Evolutionary conservation across 1,284 basidiomycete species (phyloP).

Genomic region (Gymnopus androsaceus): DNA sequence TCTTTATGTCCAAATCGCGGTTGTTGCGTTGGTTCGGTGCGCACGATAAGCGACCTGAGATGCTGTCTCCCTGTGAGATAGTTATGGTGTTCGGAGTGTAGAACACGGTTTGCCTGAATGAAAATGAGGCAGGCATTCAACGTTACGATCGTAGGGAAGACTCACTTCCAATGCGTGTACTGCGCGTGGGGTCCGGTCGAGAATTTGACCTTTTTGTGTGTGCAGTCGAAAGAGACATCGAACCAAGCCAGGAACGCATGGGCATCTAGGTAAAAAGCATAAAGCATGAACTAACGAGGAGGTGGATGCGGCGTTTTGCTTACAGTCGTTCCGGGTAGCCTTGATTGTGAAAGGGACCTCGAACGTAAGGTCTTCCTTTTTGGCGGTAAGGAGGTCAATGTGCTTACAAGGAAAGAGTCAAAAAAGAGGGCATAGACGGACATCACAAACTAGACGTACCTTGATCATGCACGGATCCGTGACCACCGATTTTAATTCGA

Average conservation of each 20-base stretch:
- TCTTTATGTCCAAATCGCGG: conserved; percentile 88
- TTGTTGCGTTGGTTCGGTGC: conserved; percentile 89
- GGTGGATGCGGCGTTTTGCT: conserved; percentile 30
- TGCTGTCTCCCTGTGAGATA: conserved; percentile 66
- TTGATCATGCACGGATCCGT: conserved; percentile 88
- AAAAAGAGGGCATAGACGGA: not conserved
- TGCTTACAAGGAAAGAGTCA: conserved; percentile 48
- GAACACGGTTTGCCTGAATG: conserved; percentile 87
- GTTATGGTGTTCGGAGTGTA: conserved; percentile 84
- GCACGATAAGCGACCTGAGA: conserved; percentile 74
- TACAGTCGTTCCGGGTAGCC: conserved; percentile 92
- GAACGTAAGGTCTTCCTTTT: conserved; percentile 95
- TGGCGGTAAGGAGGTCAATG: conserved; percentile 90
- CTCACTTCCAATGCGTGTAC: conserved; percentile 96
- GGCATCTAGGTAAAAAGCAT: conserved; percentile 59
- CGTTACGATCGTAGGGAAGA: conserved; percentile 22
- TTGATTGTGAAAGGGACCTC: conserved; percentile 78
- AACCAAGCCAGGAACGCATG: conserved; percentile 99
- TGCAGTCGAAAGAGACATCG: conserved; percentile 94
- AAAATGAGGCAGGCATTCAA: not conserved
- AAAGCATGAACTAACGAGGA: conserved; percentile 8
- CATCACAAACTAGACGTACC: conserved; percentile 37
- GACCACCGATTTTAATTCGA: conserved; percentile 91
- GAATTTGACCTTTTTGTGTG: conserved; percentile 95
- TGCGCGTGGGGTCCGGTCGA: conserved; percentile 95